Evolutionary conservation across 805 yeast species (phyloP).

Genomic region (Cyberlindnera xylosilytica): DNA sequence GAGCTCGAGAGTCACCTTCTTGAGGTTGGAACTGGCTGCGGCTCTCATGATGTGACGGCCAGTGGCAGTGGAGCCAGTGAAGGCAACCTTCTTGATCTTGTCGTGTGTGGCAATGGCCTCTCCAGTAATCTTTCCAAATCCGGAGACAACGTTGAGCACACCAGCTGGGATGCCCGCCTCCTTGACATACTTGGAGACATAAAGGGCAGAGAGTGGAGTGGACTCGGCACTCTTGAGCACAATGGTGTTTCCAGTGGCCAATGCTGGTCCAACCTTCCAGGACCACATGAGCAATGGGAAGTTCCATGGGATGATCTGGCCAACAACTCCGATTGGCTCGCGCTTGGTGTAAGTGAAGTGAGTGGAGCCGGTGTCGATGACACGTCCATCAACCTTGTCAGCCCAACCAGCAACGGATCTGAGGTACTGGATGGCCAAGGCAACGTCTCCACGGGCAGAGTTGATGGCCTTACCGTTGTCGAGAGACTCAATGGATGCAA

Average conservation of each 20-base stretch:
- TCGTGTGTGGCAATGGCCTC: slow-evolving; percentile 74
- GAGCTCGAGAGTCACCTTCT: slow-evolving; percentile 78
- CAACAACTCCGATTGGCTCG: slow-evolving; percentile 94
- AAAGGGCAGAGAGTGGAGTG: slow-evolving; percentile 86
- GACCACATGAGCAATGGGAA: slow-evolving; percentile 92
- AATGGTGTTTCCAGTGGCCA: slow-evolving; percentile 86
- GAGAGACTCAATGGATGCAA: slow-evolving; percentile 79
- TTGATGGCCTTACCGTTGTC: slow-evolving; percentile 85
- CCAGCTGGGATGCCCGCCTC: slow-evolving; percentile 93
- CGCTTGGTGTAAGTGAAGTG: slow-evolving; percentile 78
- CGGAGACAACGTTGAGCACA: slow-evolving; percentile 82
- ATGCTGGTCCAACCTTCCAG: slow-evolving; percentile 93
- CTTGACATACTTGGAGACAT: slow-evolving; percentile 61
- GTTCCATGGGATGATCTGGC: slow-evolving; percentile 96
- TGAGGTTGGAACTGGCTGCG: slow-evolving; percentile 70
- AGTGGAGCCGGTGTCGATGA: slow-evolving; percentile 68
- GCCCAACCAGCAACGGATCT: slow-evolving; percentile 91
- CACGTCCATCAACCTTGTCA: slow-evolving; percentile 77
- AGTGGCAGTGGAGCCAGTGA: slow-evolving; percentile 91
- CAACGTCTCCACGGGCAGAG: slow-evolving; percentile 74
- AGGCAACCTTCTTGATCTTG: slow-evolving; percentile 84
- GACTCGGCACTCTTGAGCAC: slow-evolving; percentile 90
- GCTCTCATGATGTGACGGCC: slow-evolving; percentile 71
- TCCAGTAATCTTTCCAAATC: slow-evolving; percentile 85
- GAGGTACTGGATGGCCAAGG: slow-evolving; percentile 61